A percentile compares a stretch with the other conserved stretches of the same genome.
phyloP scores from a whole-genome alignment of 2,329 filamentous ascomycete species.

The Aspergillus latus region DNA sequence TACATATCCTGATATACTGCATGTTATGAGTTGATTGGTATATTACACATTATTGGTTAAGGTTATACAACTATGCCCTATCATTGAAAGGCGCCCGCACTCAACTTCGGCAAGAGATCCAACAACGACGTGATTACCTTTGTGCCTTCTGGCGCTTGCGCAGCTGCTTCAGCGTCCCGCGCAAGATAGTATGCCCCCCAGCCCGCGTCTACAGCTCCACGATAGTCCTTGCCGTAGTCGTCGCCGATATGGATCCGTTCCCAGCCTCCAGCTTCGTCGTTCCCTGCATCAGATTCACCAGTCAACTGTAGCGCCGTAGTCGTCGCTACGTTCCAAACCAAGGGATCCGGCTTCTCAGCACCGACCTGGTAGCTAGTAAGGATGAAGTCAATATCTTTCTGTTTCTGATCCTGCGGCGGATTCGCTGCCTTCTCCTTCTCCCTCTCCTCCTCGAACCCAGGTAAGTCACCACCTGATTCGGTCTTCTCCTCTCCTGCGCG shows the following conservation, averaged over 20 bases:
- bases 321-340: constrained; percentile 43
- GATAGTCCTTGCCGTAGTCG: constrained; percentile 44
- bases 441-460: constrained; percentile 21
- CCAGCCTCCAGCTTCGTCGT: constrained; percentile 21
- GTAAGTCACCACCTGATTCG: constrained; percentile 28
- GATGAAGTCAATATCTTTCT: constrained; percentile 44
- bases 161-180: constrained; percentile 20
- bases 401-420: neutral
- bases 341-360: constrained; percentile 43
- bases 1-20: neutral
- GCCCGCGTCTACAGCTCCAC: constrained; percentile 38
- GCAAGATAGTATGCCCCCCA: constrained; percentile 39
- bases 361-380: constrained; percentile 50
- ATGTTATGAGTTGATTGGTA: neutral
- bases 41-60: neutral
- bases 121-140: constrained; percentile 25
- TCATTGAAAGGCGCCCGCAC: constrained; percentile 3
- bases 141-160: constrained; percentile 4
- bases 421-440: neutral
- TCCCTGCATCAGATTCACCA: constrained; percentile 7
- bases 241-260: constrained; percentile 47
- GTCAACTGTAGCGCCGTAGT: constrained; percentile 27
- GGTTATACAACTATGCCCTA: neutral
- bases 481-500: constrained; percentile 37
- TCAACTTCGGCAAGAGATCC: constrained; percentile 25